Conservation (phyloP, 73 alveolate species). For the Urostyla sp. region DNA sequence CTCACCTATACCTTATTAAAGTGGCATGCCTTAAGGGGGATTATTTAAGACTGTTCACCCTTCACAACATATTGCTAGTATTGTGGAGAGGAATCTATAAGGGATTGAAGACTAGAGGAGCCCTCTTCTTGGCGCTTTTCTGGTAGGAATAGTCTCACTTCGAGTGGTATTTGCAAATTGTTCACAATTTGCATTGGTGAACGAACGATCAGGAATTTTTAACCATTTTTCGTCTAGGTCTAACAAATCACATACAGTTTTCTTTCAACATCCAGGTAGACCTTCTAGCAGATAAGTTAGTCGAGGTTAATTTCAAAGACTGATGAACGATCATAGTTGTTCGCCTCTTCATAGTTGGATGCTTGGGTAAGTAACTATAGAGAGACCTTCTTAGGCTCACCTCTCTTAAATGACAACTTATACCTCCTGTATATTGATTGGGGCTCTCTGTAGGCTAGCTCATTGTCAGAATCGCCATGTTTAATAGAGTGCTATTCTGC, state of each 20-base stretch:
- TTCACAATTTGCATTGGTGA: slow-evolving; percentile 55
- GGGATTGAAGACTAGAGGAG: no score
- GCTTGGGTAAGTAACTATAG: background rate
- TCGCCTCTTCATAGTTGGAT: slow-evolving; percentile 1
- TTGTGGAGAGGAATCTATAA: no score
- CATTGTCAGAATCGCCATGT: background rate
- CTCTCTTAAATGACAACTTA: slow-evolving; percentile 16
- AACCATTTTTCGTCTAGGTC: slow-evolving; percentile 7
- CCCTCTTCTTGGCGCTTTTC: no score
- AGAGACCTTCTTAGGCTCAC: slow-evolving; percentile 44
- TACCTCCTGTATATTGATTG: slow-evolving; percentile 46
- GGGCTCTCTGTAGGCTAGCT: background rate
- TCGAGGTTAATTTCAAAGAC: slow-evolving; percentile 41
- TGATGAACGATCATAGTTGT: no score
- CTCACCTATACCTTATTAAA: slow-evolving; percentile 21
- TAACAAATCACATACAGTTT: slow-evolving; percentile 34
- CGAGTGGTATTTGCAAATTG: slow-evolving; percentile 53
- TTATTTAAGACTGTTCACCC: slow-evolving; percentile 14
- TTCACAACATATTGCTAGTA: background rate
- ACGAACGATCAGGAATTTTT: slow-evolving; percentile 16
- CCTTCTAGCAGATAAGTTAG: slow-evolving; percentile 36
- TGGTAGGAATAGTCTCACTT: slow-evolving; percentile 9
- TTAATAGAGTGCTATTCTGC: background rate
- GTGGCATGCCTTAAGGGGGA: slow-evolving; percentile 42
- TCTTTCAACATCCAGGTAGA: slow-evolving; percentile 40